Percentiles rank a stretch among this genome's conserved stretches.
phyloP scores from a whole-genome alignment of 1,284 basidiomycete species.

The Neonothopanus nambi region DNA sequence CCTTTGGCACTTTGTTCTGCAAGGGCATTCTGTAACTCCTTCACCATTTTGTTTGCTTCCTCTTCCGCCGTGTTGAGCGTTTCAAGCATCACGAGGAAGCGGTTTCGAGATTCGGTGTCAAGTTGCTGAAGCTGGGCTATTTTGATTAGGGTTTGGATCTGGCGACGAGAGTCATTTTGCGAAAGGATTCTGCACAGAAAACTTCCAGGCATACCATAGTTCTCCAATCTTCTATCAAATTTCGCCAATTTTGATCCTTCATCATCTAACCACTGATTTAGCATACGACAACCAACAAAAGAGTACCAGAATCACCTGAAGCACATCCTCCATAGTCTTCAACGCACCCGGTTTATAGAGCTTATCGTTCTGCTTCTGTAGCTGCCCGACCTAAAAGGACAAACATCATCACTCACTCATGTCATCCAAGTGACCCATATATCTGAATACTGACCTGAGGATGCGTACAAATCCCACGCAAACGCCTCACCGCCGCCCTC shows the following conservation, averaged over 20 bases:
- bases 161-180: conserved; percentile 2
- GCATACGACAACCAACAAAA: background rate
- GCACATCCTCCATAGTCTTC: conserved; percentile 73
- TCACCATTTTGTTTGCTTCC: conserved; percentile 50
- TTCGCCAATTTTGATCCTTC: conserved; percentile 70
- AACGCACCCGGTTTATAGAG: conserved; percentile 53
- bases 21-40: conserved; percentile 52
- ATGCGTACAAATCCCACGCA: conserved; percentile 87
- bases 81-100: conserved; percentile 54
- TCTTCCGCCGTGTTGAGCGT: conserved; percentile 55
- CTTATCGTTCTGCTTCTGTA: conserved; percentile 50
- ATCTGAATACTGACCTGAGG: conserved; percentile 50
- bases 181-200: background rate
- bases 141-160: conserved; percentile 57
- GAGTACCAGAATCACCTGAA: conserved; percentile 48
- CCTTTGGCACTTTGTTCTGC: conserved; percentile 53
- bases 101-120: conserved; percentile 41
- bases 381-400: conserved; percentile 61
- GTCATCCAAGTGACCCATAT: background rate
- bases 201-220: conserved; percentile 46
- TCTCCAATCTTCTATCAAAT: conserved; percentile 63
- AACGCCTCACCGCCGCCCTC: conserved; percentile 61
- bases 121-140: conserved; percentile 62
- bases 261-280: conserved; percentile 45
- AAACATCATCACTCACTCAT: background rate